A percentile compares a stretch with the other conserved stretches of the same genome.
phyloP scores from a whole-genome alignment of 108 stramenopile species.

The Aureococcus anophagefferens region DNA sequence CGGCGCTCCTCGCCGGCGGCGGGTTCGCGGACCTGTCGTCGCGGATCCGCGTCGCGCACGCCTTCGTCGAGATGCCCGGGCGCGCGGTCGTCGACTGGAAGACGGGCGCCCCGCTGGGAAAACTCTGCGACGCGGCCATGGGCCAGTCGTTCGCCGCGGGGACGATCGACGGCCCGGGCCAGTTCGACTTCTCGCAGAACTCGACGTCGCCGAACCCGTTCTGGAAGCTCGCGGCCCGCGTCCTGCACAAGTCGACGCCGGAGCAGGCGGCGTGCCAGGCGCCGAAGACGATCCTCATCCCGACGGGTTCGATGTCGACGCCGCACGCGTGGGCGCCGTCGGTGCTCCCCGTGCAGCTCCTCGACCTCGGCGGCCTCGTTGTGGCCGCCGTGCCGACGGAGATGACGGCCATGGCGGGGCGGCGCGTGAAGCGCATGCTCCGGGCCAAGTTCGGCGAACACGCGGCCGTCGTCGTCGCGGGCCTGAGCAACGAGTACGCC shows the following conservation, averaged over 20 bases:
- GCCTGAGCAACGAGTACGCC: conserved; percentile 47
- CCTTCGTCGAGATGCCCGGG: conserved; percentile 40
- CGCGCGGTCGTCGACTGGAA: background rate
- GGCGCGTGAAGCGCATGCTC: conserved; percentile 28
- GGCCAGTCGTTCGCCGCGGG: conserved; percentile 55
- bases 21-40: background rate
- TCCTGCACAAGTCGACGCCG: conserved; percentile 36
- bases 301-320: conserved; percentile 36
- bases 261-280: conserved; percentile 42
- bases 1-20: conserved; percentile 6
- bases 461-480: conserved; percentile 44
- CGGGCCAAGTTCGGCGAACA: background rate
- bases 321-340: conserved; percentile 53
- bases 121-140: conserved; percentile 39
- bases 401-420: conserved; percentile 58
- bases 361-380: conserved; percentile 36
- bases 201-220: conserved; percentile 41
- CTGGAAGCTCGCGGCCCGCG: conserved; percentile 38
- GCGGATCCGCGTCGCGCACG: conserved; percentile 31
- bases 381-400: conserved; percentile 46
- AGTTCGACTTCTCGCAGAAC: conserved; percentile 43
- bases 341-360: conserved; percentile 40
- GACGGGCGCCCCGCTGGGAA: too few species aligned
- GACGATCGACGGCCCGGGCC: conserved; percentile 53
- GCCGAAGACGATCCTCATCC: conserved; percentile 51